Evolutionary conservation across 441 rosid genomes (phyloP).

Genomic region (Melianthus villosus): DNA sequence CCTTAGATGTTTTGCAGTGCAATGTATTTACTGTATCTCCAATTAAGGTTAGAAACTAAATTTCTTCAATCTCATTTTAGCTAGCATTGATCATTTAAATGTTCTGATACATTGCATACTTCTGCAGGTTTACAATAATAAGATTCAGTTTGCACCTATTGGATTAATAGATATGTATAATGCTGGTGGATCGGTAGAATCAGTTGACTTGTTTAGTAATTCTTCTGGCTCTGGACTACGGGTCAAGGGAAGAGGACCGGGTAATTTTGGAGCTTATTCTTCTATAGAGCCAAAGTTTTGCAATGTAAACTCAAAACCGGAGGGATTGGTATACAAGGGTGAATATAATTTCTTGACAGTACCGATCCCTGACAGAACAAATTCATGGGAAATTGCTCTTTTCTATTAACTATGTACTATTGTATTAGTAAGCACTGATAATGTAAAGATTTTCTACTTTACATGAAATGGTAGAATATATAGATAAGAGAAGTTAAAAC

Average conservation of each 20-base stretch:
- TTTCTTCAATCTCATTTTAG: neutral
- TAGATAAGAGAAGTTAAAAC: neutral
- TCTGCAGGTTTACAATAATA: slow-evolving; percentile 19
- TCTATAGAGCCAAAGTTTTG: slow-evolving; percentile 21
- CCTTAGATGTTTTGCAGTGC: slow-evolving; percentile 24
- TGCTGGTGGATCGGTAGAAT: slow-evolving; percentile 28
- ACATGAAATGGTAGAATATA: neutral
- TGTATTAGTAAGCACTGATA: too few species aligned
- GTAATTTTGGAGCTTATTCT: slow-evolving; percentile 32
- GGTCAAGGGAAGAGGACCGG: slow-evolving; percentile 30
- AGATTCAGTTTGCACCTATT: slow-evolving; percentile 30
- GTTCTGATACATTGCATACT: too few species aligned
- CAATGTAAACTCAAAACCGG: slow-evolving; percentile 13
- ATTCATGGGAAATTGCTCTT: slow-evolving; percentile 21
- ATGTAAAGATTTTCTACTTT: too few species aligned
- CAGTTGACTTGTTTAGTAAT: slow-evolving; percentile 7
- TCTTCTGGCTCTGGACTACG: slow-evolving; percentile 8
- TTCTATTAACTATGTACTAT: too few species aligned
- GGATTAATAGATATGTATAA: slow-evolving; percentile 35
- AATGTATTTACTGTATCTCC: slow-evolving; percentile 33
- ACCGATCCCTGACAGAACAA: slow-evolving; percentile 14
- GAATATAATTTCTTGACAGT: slow-evolving; percentile 18
- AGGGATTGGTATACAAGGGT: slow-evolving; percentile 12
- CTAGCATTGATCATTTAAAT: too few species aligned
- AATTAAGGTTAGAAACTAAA: slow-evolving; percentile 20